These are phyloP conservation scores for Elongisporangium anandrum DNA, from an alignment of 352 stramenopile genomes.

Conservation along the genomic window DNA sequence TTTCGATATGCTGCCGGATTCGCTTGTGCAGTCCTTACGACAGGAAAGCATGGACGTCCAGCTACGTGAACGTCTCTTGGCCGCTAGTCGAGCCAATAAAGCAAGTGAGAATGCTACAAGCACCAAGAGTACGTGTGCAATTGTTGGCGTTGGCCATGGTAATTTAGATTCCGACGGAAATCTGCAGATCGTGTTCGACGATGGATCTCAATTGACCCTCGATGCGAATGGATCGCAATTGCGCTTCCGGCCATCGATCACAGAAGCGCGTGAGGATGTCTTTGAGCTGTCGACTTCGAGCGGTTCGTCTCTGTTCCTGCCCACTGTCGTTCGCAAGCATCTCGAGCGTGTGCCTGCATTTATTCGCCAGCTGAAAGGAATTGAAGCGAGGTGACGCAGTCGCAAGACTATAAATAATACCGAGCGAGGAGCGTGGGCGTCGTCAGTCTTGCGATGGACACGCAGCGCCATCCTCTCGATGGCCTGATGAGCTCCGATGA, in stretches of 20 bases:
- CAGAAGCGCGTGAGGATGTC: conserved; percentile 18
- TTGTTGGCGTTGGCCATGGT: conserved; percentile 42
- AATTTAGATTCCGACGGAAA: conserved; percentile 29
- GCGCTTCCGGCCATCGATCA: conserved; percentile 21
- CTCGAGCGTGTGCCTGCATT: conserved; percentile 49
- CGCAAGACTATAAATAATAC: neutral
- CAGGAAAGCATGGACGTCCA: conserved; percentile 9
- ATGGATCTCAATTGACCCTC: conserved; percentile 37
- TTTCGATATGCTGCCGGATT: conserved; percentile 42
- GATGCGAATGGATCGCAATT: conserved; percentile 38
- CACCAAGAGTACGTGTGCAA: conserved; percentile 11
- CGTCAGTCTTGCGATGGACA: conserved; percentile 4
- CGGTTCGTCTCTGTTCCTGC: conserved; percentile 31
- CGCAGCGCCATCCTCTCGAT: conserved; percentile 1
- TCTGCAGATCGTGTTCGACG: conserved; percentile 40
- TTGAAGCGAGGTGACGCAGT: neutral
- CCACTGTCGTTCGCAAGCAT: conserved; percentile 37
- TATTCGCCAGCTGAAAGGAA: conserved; percentile 33
- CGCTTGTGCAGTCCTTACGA: conserved; percentile 34
- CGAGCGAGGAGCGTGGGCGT: conserved; percentile 2
- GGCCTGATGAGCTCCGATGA: conserved; percentile 6
- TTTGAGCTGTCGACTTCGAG: conserved; percentile 32
- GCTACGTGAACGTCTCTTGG: conserved; percentile 8
- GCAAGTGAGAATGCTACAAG: neutral
- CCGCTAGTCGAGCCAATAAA: conserved; percentile 4